A percentile compares a stretch with the other conserved stretches of the same genome.
phyloP scores from a whole-genome alignment of 1,284 basidiomycete species.

The Ustilago cynodontis region DNA sequence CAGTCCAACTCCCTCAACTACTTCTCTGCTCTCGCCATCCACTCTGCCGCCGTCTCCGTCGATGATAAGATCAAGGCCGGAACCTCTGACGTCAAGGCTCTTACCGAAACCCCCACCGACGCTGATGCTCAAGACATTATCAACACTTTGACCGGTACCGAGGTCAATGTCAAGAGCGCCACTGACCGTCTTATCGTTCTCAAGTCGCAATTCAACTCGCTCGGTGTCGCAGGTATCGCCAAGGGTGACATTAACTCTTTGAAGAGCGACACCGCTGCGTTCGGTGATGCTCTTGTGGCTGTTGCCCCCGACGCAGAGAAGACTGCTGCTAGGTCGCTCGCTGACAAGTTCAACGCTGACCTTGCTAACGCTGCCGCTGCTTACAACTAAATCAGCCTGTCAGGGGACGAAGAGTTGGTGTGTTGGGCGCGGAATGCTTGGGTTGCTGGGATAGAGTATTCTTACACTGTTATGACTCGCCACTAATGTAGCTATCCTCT shows the following conservation, averaged over 20 bases:
- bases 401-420: not conserved
- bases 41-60: conserved; percentile 8
- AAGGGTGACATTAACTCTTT: conserved; percentile 12
- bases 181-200: conserved; percentile 15
- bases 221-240: conserved; percentile 13
- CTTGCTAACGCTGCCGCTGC: conserved; percentile 18
- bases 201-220: conserved; percentile 22
- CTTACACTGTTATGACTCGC: too few relatives aligned
- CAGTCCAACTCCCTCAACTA: conserved; percentile 20
- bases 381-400: conserved; percentile 11
- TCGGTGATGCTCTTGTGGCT: conserved; percentile 17
- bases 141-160: conserved; percentile 20
- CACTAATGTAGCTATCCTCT: not conserved
- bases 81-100: conserved; percentile 15
- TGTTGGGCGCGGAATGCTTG: not conserved
- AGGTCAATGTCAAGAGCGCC: conserved; percentile 24
- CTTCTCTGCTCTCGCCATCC: conserved; percentile 25
- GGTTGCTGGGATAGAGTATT: not conserved
- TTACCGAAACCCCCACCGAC: conserved; percentile 21
- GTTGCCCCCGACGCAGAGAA: conserved; percentile 9
- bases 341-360: conserved; percentile 35
- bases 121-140: conserved; percentile 22
- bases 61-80: conserved; percentile 32
- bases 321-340: not conserved
- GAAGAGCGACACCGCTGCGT: conserved; percentile 21